Evolutionary conservation across 495 filamentous ascomycete genomes (phyloP), one percentile per base, ranked within the genome.

Genomic region (Penicillium canescens): DNA sequence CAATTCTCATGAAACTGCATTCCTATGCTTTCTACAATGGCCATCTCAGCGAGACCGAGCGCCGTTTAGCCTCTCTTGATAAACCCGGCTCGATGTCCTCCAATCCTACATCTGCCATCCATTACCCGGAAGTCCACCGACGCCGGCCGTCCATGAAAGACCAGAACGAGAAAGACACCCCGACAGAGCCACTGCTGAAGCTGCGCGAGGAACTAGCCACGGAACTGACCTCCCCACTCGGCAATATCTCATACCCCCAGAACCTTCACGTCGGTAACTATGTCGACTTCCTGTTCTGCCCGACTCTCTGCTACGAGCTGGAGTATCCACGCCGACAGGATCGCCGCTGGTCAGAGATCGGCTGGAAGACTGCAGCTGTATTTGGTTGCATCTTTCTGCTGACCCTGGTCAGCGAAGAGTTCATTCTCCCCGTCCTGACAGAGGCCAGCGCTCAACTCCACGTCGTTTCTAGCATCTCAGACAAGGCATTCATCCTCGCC

Each of bases 11-110:
- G 94, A 98, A 98, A 75, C 90, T 98, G 79, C 94, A 98, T 65
- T 96, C 92, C 0, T 98, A 97, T 65, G 88, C 90, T 23, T 98
- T 97, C 72, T 98, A 98, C 74, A 96, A 94, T 63, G 94, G 94
- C 2, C 94, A 98, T 72, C 82, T 98, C 6, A 91, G 87, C 53
- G 88, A 92, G 61, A 95, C 89, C 0, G 82, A 91, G 69, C 85
- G 86, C 58, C 84, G 90, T 13, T 75, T 98, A 2, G 81, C 79
- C 42, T 83, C 83, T 28, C 85, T 98, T 9, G 94, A 98, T 69
- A 77, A 88, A 23, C 88, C 90, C 0, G 81, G 78, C 3, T 82
- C 78, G n/a, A 83, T 82, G 13, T 86, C 88, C 7, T 84, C 81
- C 46, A 83, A 78, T 5, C 48, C 56, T 8, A 38, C 61, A 1